Evolutionary conservation across 208 protist genomes (phyloP).

Genomic region (Acanthamoeba royreba): DNA sequence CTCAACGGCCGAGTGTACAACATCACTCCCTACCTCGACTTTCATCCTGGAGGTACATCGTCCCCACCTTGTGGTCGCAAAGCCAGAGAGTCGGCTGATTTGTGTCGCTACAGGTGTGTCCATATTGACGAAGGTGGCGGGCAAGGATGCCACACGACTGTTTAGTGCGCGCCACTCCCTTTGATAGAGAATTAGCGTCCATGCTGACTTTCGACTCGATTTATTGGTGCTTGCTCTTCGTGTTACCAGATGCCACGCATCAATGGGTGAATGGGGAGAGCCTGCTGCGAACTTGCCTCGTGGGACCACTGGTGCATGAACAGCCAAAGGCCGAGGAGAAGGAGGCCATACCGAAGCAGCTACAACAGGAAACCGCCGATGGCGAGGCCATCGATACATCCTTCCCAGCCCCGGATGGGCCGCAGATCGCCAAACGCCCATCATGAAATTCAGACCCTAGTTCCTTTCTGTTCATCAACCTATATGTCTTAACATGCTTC

Average conservation of each 20-base stretch:
- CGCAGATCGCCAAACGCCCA: background rate
- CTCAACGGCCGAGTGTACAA: slow-evolving; percentile 16
- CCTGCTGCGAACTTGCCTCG: background rate
- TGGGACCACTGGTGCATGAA: background rate
- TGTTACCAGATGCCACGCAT: background rate
- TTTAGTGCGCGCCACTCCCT: background rate
- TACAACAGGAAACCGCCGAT: background rate
- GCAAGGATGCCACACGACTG: background rate
- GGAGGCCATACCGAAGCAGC: background rate
- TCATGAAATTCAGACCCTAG: too few relatives aligned
- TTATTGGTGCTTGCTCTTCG: background rate
- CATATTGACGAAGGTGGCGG: background rate
- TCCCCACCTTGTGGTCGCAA: background rate
- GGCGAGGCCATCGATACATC: background rate
- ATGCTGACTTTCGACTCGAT: background rate
- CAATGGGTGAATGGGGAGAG: background rate
- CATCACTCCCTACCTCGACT: slow-evolving; percentile 22
- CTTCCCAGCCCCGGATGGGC: background rate
- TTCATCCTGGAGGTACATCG: background rate
- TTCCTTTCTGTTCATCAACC: too few relatives aligned
- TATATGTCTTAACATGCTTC: too few relatives aligned
- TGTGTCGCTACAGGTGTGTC: background rate
- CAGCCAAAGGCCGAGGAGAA: background rate
- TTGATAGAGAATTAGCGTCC: background rate
- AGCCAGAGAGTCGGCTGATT: background rate